phyloP scores from a whole-genome alignment of 768 basidiomycete genomes.

The Kwoniella sp. region DNA sequence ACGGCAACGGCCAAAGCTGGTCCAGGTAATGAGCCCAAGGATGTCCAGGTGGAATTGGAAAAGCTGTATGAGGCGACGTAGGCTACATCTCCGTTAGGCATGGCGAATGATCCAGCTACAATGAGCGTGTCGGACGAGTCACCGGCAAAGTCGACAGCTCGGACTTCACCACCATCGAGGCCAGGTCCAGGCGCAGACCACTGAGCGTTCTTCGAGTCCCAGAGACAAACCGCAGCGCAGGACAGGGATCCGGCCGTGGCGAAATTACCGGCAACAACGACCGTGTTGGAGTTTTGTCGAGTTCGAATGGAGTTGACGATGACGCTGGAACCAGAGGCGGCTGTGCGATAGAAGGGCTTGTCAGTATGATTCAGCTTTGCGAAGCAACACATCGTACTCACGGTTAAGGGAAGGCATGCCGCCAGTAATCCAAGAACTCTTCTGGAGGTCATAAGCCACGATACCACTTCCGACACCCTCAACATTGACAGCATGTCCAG shows the following conservation, averaged over 20 bases:
- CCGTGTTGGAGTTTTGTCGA: conserved; percentile 64
- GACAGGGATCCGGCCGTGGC: conserved; percentile 70
- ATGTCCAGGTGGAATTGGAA: conserved; percentile 71
- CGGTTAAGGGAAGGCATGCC: conserved; percentile 66
- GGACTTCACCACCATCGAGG: conserved; percentile 71
- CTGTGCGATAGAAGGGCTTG: conserved; percentile 10
- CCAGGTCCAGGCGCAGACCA: conserved; percentile 82
- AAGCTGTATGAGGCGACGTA: conserved; percentile 77
- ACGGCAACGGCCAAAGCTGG: conserved; percentile 86
- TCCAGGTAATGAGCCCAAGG: conserved; percentile 67
- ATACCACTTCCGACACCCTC: conserved; percentile 67
- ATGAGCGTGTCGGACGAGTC: conserved; percentile 69
- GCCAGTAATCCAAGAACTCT: conserved; percentile 66
- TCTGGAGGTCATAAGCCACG: conserved; percentile 74
- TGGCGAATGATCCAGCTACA: conserved; percentile 75
- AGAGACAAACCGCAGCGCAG: conserved; percentile 78
- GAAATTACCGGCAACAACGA: conserved; percentile 89
- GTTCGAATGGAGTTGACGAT: conserved; percentile 72
- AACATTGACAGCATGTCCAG: conserved; percentile 63
- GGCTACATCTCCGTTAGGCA: conserved; percentile 66
- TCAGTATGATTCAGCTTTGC: conserved; percentile 7
- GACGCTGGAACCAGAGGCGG: conserved; percentile 60
- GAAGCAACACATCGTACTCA: no score
- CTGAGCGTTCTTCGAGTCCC: conserved; percentile 68
- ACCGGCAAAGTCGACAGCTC: conserved; percentile 76